Evolutionary conservation across 2,329 filamentous ascomycete genomes (phyloP).

Genomic region (Elsinoe batatas): DNA sequence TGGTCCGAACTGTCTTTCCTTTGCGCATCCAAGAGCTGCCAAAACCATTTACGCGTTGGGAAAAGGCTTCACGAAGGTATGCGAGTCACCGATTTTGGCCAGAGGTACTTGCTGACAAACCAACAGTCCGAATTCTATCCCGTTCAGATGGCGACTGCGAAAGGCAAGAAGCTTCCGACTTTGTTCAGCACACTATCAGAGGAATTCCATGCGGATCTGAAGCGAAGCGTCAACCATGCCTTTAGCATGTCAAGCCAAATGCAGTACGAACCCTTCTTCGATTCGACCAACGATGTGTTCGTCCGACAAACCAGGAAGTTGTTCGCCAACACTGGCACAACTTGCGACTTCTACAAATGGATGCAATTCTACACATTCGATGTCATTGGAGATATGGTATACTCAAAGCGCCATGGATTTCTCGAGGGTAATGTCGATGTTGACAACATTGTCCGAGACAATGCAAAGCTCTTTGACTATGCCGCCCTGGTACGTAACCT

Average conservation of each 20-base stretch:
- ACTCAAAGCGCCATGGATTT: background rate
- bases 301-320: conserved; percentile 1
- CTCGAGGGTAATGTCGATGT: conserved; percentile 3
- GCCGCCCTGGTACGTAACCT: background rate
- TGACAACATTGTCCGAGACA: conserved; percentile 3
- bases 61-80: background rate
- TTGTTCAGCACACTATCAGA: conserved; percentile 4
- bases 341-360: background rate
- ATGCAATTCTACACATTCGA: conserved; percentile 7
- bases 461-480: conserved; percentile 7
- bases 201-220: conserved; percentile 2
- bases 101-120: background rate
- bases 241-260: conserved; percentile 6
- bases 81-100: background rate
- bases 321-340: background rate
- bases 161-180: background rate
- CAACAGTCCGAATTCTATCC: background rate
- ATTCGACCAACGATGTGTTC: background rate
- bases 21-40: conserved; percentile 10
- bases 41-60: conserved; percentile 10
- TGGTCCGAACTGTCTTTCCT: conserved; percentile 13
- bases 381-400: background rate
- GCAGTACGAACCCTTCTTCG: conserved; percentile 1
- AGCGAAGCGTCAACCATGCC: conserved; percentile 5
- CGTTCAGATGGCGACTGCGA: background rate